Evolutionary conservation across 192 early-diverging fungal species (phyloP), one percentile per base, ranked within the genome.

Genomic region (Glomus cerebriforme): DNA sequence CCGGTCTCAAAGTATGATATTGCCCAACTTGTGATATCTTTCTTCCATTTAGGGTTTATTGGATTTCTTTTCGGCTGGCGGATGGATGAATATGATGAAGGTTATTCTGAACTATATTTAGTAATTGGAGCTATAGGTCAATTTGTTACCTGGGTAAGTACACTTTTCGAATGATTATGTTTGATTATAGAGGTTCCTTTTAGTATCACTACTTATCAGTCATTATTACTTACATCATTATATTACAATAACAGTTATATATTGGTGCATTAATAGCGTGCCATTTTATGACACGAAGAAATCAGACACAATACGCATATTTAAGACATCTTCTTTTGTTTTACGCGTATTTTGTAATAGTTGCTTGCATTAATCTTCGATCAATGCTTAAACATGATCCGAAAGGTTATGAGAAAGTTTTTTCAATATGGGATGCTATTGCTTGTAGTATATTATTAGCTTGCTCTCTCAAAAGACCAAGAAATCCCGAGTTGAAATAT

Each of bases 121-220:
- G 71, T 80, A 22, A 37, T 81, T 60, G 76, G 71, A 27, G 43
- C 71, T 17, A 64, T 62, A 45, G 81, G 79, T 4, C 35, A 54
- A 80, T 65, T 84, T 73, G n/a, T 59, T 60, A 72, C 68, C 37
- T 69, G 81, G 78, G 80, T 75, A 69, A 79, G 26, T 65, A 60
- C 17, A 59, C 32, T 34, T 67, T 64, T 39, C 73, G 43, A 35
- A 77, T 32, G 73, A 72, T 43, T n/a, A 12, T 17, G n/a, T 26
- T 37, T 19, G n/a, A 34, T n/a, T 62, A 60, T 26, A 6, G 19
- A n/a, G 47, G 24, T 47, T 47, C n/a, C 22, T 27, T n/a, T n/a
- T 54, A 35, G 4, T 49, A 31, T 54, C 3, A 39, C 4, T 19
- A 17, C 17, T 60, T 60, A 60, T 24, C 19, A 60, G 2, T 31